These are phyloP conservation scores for Globisporangium polare DNA, from an alignment of 352 stramenopile genomes.

Conservation along the genomic window DNA sequence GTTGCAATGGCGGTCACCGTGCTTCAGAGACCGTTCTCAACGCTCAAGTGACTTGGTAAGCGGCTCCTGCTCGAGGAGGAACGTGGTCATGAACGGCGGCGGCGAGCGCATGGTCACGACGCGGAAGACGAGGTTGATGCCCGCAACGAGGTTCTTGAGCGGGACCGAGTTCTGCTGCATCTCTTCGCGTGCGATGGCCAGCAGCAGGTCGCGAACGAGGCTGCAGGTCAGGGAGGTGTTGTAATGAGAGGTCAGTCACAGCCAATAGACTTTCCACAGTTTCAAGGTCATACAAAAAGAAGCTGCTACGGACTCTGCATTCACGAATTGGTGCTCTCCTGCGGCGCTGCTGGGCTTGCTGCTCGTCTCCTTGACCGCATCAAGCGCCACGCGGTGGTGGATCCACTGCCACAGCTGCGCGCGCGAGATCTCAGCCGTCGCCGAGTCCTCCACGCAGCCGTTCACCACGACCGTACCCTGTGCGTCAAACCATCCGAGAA, in stretches of 20 bases:
- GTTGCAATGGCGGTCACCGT: neutral
- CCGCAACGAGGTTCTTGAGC: slow-evolving; percentile 38
- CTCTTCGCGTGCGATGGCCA: slow-evolving; percentile 29
- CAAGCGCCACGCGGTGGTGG: slow-evolving; percentile 46
- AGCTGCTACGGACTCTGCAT: slow-evolving; percentile 26
- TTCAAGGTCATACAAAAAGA: neutral
- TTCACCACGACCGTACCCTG: slow-evolving; percentile 90
- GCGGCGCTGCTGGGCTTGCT: neutral
- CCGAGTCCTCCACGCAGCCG: slow-evolving; percentile 92
- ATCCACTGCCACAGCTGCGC: slow-evolving; percentile 91
- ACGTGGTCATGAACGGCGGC: slow-evolving; percentile 64
- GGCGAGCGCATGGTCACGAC: slow-evolving; percentile 55
- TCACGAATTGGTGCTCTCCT: slow-evolving; percentile 19
- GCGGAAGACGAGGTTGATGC: slow-evolving; percentile 50
- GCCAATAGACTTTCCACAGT: neutral
- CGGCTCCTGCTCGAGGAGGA: slow-evolving; percentile 58
- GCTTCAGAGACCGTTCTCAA: neutral
- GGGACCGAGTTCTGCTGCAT: slow-evolving; percentile 16
- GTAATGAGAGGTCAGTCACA: neutral
- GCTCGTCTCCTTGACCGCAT: slow-evolving; percentile 4
- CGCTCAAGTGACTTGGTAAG: slow-evolving; percentile 38
- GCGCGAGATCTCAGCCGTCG: slow-evolving; percentile 92
- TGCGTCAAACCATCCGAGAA: slow-evolving; percentile 88
- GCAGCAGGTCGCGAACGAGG: slow-evolving; percentile 47
- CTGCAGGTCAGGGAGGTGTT: slow-evolving; percentile 8